Percentiles rank a stretch among this genome's conserved stretches.
Evolutionary conservation across 2,329 filamentous ascomycete genomes (phyloP).

Genomic region (Alternaria ethzedia): DNA sequence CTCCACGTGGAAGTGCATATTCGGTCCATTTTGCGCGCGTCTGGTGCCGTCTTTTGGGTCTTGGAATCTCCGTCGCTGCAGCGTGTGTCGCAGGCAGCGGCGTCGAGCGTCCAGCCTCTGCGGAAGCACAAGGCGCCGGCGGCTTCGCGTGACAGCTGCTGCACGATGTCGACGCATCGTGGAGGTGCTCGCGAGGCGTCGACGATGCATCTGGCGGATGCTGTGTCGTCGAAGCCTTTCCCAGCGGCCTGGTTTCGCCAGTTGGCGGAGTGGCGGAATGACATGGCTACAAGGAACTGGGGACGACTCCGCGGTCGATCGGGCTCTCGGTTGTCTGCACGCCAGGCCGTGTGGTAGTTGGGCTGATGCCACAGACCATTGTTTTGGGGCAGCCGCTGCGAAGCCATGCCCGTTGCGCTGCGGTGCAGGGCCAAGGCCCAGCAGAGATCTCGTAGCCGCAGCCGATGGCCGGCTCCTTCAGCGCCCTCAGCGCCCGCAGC

Average conservation of each 20-base stretch:
- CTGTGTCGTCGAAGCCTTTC: constrained; percentile 29
- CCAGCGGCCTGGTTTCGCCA: constrained; percentile 39
- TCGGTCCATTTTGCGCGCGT: constrained; percentile 28
- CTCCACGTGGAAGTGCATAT: constrained; percentile 42
- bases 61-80: neutral
- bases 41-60: constrained; percentile 19
- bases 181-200: neutral
- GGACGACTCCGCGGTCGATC: constrained; percentile 36
- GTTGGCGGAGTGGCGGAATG: constrained; percentile 17
- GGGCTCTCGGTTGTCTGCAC: constrained; percentile 25
- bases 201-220: constrained; percentile 1
- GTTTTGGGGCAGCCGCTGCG: constrained; percentile 34
- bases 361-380: constrained; percentile 29
- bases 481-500: constrained; percentile 16
- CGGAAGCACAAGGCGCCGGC: constrained; percentile 35
- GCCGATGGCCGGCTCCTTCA: constrained; percentile 24
- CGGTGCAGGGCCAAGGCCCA: constrained; percentile 19
- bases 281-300: constrained; percentile 32
- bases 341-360: constrained; percentile 23
- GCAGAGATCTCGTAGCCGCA: constrained; percentile 37
- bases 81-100: constrained; percentile 4
- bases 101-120: neutral
- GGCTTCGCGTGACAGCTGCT: constrained; percentile 38
- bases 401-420: constrained; percentile 25
- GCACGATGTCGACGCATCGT: constrained; percentile 16